Conservation (phyloP, 2,329 filamentous ascomycete genomes). For the Fusarium sp. region DNA sequence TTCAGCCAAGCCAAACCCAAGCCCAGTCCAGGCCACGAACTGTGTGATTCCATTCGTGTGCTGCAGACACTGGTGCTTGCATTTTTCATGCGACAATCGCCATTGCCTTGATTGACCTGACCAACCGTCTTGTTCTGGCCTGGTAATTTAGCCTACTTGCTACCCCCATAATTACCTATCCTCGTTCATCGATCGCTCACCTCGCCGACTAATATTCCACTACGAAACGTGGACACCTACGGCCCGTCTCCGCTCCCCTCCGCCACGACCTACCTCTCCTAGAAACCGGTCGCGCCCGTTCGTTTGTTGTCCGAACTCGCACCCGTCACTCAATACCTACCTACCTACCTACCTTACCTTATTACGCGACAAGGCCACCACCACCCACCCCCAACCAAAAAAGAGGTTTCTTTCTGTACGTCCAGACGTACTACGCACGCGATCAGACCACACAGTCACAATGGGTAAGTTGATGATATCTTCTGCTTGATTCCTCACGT, state of each 20-base stretch:
- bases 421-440: conserved; percentile 39
- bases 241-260: conserved; percentile 47
- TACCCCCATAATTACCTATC: conserved; percentile 47
- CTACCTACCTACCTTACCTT: conserved; percentile 32
- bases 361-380: conserved; percentile 48
- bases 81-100: conserved; percentile 52
- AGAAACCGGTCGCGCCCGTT: conserved; percentile 43
- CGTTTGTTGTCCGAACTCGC: conserved; percentile 38
- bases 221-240: conserved; percentile 46
- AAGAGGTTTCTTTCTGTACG: conserved; percentile 44
- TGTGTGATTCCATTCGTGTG: conserved; percentile 44
- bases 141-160: conserved; percentile 13
- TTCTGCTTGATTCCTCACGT: conserved; percentile 37
- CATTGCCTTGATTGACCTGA: conserved; percentile 48
- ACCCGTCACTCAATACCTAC: conserved; percentile 44
- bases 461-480: conserved; percentile 49
- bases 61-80: conserved; percentile 49
- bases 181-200: conserved; percentile 29
- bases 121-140: conserved; percentile 44
- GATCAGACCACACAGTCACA: conserved; percentile 42
- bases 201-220: conserved; percentile 34
- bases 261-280: conserved; percentile 41
- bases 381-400: conserved; percentile 43
- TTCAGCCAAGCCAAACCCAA: conserved; percentile 36
- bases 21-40: conserved; percentile 29